Evolutionary conservation across 441 rosid species (phyloP).

Genomic region (Viola pubescens): DNA sequence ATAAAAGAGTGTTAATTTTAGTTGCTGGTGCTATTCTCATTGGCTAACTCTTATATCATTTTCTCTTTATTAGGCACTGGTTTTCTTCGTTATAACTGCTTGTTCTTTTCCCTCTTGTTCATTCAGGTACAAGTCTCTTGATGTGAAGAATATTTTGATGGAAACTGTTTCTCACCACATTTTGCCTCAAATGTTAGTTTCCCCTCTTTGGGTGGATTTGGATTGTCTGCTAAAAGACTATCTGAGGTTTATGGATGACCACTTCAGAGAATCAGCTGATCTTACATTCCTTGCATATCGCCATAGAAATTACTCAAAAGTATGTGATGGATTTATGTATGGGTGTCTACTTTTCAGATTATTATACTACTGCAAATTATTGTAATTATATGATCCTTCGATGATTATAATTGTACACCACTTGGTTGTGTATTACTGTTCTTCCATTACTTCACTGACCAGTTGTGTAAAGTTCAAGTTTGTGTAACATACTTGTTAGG

Average conservation of each 20-base stretch:
- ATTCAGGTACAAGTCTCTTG: slow-evolving; percentile 82
- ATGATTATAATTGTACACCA: neutral
- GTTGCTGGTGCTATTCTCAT: neutral
- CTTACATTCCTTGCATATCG: slow-evolving; percentile 97
- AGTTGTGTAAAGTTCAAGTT: no score
- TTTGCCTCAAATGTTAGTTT: slow-evolving; percentile 72
- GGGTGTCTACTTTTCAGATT: neutral
- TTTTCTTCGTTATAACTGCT: neutral
- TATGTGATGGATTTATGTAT: slow-evolving; percentile 22
- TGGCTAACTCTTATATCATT: neutral
- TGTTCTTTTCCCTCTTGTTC: slow-evolving; percentile 1
- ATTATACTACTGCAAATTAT: neutral
- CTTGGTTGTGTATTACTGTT: neutral
- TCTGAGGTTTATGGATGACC: slow-evolving; percentile 97
- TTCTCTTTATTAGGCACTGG: neutral
- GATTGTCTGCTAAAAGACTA: slow-evolving; percentile 75
- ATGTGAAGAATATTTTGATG: slow-evolving; percentile 94
- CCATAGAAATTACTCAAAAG: slow-evolving; percentile 96
- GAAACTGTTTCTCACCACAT: slow-evolving; percentile 92
- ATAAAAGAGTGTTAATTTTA: neutral
- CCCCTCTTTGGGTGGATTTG: slow-evolving; percentile 77
- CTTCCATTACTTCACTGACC: neutral
- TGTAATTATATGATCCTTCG: neutral
- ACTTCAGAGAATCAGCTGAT: slow-evolving; percentile 95
- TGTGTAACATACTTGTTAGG: no score